These are phyloP conservation scores for Cladorrhinum sp. DNA, from an alignment of 2,329 filamentous ascomycete species.

Conservation along the genomic window DNA sequence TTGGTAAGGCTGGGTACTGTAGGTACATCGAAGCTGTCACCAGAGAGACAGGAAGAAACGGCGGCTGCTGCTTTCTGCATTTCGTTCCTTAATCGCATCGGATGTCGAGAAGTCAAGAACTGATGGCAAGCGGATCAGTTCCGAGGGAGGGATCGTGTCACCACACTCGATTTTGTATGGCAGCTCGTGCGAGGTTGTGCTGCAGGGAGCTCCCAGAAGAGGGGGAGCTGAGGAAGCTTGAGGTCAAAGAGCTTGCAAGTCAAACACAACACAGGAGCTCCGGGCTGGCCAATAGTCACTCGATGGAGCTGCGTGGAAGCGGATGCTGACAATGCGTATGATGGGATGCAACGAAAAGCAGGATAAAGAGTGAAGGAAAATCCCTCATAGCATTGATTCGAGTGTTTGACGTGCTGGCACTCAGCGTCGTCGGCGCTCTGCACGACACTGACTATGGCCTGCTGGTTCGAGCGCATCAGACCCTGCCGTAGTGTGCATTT, in stretches of 20 bases:
- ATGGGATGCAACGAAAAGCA: conserved; percentile 11
- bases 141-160: conserved; percentile 11
- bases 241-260: background rate
- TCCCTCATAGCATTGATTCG: conserved; percentile 20
- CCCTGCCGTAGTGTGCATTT: conserved; percentile 1
- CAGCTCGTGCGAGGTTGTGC: background rate
- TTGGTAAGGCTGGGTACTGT: background rate
- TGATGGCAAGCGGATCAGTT: conserved; percentile 8
- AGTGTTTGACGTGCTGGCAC: conserved; percentile 4
- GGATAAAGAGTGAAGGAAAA: conserved; percentile 15
- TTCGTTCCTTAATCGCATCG: conserved; percentile 10
- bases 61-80: no score
- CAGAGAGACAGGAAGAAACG: no score
- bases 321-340: conserved; percentile 5
- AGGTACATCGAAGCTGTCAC: background rate
- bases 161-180: conserved; percentile 4
- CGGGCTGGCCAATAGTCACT: conserved; percentile 4
- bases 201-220: background rate
- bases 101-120: conserved; percentile 5
- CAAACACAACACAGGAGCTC: background rate
- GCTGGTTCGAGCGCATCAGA: conserved; percentile 4
- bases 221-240: background rate
- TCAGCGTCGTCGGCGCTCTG: conserved; percentile 6
- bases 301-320: background rate
- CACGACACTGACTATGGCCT: conserved; percentile 18